Conservation (phyloP, 208 protist species). For the Trypanosoma scelopori region DNA sequence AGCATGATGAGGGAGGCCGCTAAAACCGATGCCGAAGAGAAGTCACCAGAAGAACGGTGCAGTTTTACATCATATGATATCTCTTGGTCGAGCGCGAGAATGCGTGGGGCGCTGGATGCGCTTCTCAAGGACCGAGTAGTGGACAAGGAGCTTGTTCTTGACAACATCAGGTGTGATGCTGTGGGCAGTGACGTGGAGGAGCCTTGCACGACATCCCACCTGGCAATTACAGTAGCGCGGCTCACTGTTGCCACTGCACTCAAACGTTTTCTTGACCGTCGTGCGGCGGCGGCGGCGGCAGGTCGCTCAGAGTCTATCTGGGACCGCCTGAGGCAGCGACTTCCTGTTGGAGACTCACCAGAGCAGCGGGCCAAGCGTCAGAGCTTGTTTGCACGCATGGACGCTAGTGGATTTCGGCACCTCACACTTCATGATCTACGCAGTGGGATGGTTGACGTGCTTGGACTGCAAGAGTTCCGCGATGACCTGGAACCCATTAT, state of each 20-base stretch:
- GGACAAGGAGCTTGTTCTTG: background rate
- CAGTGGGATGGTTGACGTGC: constrained; percentile 38
- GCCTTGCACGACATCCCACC: constrained; percentile 1
- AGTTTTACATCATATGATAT: background rate
- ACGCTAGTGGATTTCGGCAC: constrained; percentile 31
- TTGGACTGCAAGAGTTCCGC: constrained; percentile 48
- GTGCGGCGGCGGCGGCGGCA: background rate
- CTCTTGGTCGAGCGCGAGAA: background rate
- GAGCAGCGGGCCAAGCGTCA: constrained; percentile 45
- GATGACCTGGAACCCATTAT: constrained; percentile 43
- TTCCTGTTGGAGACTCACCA: constrained; percentile 42
- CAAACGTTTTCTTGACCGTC: background rate
- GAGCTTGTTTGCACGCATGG: constrained; percentile 47
- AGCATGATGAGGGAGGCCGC: constrained; percentile 32
- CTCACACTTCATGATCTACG: constrained; percentile 47
- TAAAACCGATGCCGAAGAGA: constrained; percentile 10
- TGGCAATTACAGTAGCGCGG: constrained; percentile 6
- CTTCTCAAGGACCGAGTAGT: constrained; percentile 5
- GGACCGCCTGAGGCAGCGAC: constrained; percentile 46
- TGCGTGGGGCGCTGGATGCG: background rate
- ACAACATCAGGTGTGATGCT: background rate
- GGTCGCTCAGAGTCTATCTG: constrained; percentile 31
- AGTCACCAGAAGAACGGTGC: background rate
- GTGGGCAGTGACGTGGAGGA: no score
- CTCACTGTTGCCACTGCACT: constrained; percentile 4